Percentiles rank a stretch among this genome's conserved stretches.
These are phyloP conservation scores for Cyanodermella asteris DNA, from an alignment of 2,329 filamentous ascomycete species.

Conservation along the genomic window DNA sequence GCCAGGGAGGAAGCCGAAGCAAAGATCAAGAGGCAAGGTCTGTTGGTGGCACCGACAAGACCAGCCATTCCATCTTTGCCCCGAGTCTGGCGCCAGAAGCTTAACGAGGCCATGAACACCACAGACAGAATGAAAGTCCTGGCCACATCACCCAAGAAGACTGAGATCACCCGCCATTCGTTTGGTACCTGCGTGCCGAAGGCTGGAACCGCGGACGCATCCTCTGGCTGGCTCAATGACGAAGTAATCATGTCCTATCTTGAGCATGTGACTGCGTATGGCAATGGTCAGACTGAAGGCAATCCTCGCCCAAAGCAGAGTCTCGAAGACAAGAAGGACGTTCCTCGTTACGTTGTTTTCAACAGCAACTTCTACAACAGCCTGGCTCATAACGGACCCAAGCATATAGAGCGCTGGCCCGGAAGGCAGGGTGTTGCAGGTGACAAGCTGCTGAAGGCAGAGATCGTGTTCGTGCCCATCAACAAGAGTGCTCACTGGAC, in stretches of 20 bases:
- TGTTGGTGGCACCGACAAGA: conserved; percentile 4
- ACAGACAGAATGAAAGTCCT: conserved; percentile 2
- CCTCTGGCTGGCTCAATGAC: conserved; percentile 10
- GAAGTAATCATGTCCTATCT: conserved; percentile 9
- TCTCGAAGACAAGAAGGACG: conserved; percentile 1
- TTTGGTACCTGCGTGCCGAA: conserved; percentile 8
- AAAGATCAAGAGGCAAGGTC: conserved; percentile 1
- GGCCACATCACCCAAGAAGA: conserved; percentile 6
- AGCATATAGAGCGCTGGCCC: conserved; percentile 18
- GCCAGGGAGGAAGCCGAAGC: conserved; percentile 2
- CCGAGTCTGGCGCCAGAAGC: conserved; percentile 6
- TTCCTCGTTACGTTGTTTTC: conserved; percentile 9
- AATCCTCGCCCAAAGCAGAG: no score
- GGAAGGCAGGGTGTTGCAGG: conserved; percentile 25
- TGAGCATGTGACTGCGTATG: conserved; percentile 8
- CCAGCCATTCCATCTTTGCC: conserved; percentile 8
- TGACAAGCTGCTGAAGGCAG: conserved; percentile 19
- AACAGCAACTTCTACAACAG: conserved; percentile 10
- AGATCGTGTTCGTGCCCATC: conserved; percentile 25
- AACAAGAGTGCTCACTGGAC: conserved; percentile 26
- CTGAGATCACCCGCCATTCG: conserved; percentile 6
- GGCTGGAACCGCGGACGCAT: conserved; percentile 4
- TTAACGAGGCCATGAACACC: conserved; percentile 4
- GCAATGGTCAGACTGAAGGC: not conserved
- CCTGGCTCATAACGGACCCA: conserved; percentile 7